Base-by-base conservation (phyloP, 108 stramenopile species). In the Cyclotella kingstonii region DNA sequence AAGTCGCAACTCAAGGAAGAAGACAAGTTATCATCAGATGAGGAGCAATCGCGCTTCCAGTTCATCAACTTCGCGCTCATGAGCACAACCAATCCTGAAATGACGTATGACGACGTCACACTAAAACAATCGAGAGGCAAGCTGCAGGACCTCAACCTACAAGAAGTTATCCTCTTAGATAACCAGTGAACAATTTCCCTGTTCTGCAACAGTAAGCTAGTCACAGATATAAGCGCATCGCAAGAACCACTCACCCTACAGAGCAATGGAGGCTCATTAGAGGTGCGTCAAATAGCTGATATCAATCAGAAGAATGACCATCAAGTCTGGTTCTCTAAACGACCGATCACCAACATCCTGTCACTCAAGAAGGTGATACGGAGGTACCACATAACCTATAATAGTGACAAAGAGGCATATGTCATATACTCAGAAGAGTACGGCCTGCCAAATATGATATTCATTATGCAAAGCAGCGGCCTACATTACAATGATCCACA, bases 371-470 rank as follows among this genome's bases (percentile, higher is more conserved):
- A 60, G 19, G 29, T 47, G 9, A 60, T 47, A 5, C 5, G 7
- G 12, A 2, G 11, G 5, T 60, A 47, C 40, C 43, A 44, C 6
- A 44, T 60, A 6, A 60, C 60, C 15, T 60, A 60, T 25, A 33
- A 60, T 25, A 60, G 60, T 19, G n/a, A 60, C 14, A 22, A 46
- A 8, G 28, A 11, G 28, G 30, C 48, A 19, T 60, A 46, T 19
- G 35, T 60, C 19, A 44, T 60, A 1, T 33, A 25, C 6, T 18
- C 44, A 3, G 47, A 60, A 44, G 33, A 50, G 11, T 15, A 47
- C 23, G 48, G 48, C 9, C 12, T 49, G 12, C 60, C 60, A 14
- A 60, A 60, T 25, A 60, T 60, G 60, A 30, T 49, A 50, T 60
- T 60, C 18, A 12, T 12, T 21, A 46, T 60, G 60, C 60, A 60